A percentile compares a stretch with the other conserved stretches of the same genome.
These are phyloP conservation scores for Styphnolobium japonicum DNA, from an alignment of 306 rosid species.

Conservation along the genomic window DNA sequence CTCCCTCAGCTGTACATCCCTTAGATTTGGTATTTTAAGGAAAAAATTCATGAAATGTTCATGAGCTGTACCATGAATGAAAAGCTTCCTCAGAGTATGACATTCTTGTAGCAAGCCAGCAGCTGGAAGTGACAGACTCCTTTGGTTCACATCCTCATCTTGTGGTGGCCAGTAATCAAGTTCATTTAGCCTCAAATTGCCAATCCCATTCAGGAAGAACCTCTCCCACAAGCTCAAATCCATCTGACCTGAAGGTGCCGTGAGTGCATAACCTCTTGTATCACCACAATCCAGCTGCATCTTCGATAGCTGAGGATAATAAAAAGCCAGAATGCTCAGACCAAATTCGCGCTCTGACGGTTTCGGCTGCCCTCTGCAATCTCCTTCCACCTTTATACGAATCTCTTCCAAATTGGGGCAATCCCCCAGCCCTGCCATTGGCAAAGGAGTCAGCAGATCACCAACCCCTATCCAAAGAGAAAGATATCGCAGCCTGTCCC, in stretches of 20 bases:
- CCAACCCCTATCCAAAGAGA: constrained; percentile 91
- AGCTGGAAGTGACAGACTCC: constrained; percentile 74
- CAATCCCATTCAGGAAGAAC: constrained; percentile 72
- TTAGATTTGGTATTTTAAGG: constrained; percentile 47
- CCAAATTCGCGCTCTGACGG: constrained; percentile 56
- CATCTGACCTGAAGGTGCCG: constrained; percentile 83
- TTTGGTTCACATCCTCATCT: constrained; percentile 77
- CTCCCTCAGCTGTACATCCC: constrained; percentile 80
- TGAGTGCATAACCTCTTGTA: constrained; percentile 69
- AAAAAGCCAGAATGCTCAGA: constrained; percentile 51
- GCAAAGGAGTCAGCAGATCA: constrained; percentile 64
- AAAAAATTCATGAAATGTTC: constrained; percentile 85
- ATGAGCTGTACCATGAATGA: constrained; percentile 78
- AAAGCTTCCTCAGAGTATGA: constrained; percentile 68
- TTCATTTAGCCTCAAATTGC: constrained; percentile 51
- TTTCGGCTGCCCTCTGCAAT: constrained; percentile 60
- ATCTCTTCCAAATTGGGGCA: constrained; percentile 83
- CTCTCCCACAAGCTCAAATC: constrained; percentile 95
- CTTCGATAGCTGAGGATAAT: constrained; percentile 63
- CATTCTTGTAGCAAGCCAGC: constrained; percentile 76
- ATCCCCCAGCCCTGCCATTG: constrained; percentile 62
- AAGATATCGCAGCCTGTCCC: constrained; percentile 65
- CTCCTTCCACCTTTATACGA: constrained; percentile 71
- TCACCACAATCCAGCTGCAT: constrained; percentile 86
- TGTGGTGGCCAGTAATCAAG: constrained; percentile 96